A percentile compares a stretch with the other conserved stretches of the same genome.
Evolutionary conservation across 1,284 basidiomycete species (phyloP).

Genomic region (Tilletiopsis washingtonensis): DNA sequence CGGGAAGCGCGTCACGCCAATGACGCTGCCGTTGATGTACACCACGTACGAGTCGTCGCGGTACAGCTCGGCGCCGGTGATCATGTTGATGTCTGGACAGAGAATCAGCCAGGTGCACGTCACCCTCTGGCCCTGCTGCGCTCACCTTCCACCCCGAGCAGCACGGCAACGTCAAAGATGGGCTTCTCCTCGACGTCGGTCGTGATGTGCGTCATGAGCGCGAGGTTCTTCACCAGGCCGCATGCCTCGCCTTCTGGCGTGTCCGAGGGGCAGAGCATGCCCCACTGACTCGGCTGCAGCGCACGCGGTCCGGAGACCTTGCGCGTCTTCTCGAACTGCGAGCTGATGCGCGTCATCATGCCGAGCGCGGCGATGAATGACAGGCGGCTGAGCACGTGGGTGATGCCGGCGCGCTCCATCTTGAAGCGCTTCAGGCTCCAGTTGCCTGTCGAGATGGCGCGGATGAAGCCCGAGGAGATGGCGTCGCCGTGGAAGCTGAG

Average conservation of each 20-base stretch:
- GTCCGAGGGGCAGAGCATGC: conserved; percentile 95
- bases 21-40: conserved; percentile 91
- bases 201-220: conserved; percentile 99
- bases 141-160: conserved; percentile 78
- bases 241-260: conserved; percentile 99
- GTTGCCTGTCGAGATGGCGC: conserved; percentile 97
- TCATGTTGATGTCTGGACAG: conserved; percentile 71
- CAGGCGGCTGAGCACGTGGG: conserved; percentile 92
- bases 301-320: conserved; percentile 98
- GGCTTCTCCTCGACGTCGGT: conserved; percentile 97
- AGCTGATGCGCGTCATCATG: conserved; percentile 99
- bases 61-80: conserved; percentile 94
- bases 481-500: conserved; percentile 79
- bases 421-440: conserved; percentile 99
- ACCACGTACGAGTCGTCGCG: conserved; percentile 82
- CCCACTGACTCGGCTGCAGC: conserved; percentile 97
- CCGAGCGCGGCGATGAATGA: conserved; percentile 96
- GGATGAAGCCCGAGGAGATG: conserved; percentile 90
- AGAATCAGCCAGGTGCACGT: not conserved
- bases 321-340: conserved; percentile 98
- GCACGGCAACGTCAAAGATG: conserved; percentile 77
- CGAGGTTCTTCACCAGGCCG: conserved; percentile 95
- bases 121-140: conserved; percentile 52
- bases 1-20: conserved; percentile 83
- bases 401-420: conserved; percentile 98